These are phyloP conservation scores for Pouteria glomerata DNA, from an alignment of 148 eudicot species.

Conservation along the genomic window DNA sequence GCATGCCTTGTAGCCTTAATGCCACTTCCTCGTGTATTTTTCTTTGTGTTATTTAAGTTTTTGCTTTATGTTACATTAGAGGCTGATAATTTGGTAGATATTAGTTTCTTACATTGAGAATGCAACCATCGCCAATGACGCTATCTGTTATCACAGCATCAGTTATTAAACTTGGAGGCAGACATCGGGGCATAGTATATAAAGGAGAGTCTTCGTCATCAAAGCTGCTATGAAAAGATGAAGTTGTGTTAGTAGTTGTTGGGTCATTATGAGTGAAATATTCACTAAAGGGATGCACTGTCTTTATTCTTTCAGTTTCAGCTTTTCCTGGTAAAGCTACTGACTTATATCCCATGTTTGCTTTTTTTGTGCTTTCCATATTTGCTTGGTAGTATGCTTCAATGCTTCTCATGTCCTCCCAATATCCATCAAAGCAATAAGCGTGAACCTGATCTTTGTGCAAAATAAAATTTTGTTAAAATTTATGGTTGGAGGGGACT, in stretches of 20 bases:
- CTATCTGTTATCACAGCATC: constrained; percentile 57
- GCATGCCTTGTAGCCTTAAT: constrained; percentile 5
- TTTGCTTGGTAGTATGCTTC: constrained; percentile 57
- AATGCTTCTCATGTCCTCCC: constrained; percentile 80
- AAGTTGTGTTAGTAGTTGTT: constrained; percentile 14
- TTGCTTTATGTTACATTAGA: neutral
- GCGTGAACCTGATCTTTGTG: constrained; percentile 53
- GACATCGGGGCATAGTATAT: constrained; percentile 63
- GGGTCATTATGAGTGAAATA: neutral
- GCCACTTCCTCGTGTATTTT: neutral
- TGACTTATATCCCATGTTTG: constrained; percentile 41
- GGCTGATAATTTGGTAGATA: neutral
- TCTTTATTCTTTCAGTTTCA: constrained; percentile 9
- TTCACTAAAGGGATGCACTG: constrained; percentile 2
- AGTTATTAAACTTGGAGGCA: constrained; percentile 56
- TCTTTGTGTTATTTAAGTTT: neutral
- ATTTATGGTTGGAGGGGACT: neutral
- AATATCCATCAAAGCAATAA: constrained; percentile 55
- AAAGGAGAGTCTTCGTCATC: constrained; percentile 54
- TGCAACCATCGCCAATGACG: constrained; percentile 75
- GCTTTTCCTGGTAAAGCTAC: constrained; percentile 25
- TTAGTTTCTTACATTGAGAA: constrained; percentile 48
- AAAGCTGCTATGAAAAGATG: constrained; percentile 43
- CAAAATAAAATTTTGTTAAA: constrained; percentile 3
- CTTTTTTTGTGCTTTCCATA: constrained; percentile 50